phyloP scores from a whole-genome alignment of 106 monocot species.

The Ottelia alismoides region DNA sequence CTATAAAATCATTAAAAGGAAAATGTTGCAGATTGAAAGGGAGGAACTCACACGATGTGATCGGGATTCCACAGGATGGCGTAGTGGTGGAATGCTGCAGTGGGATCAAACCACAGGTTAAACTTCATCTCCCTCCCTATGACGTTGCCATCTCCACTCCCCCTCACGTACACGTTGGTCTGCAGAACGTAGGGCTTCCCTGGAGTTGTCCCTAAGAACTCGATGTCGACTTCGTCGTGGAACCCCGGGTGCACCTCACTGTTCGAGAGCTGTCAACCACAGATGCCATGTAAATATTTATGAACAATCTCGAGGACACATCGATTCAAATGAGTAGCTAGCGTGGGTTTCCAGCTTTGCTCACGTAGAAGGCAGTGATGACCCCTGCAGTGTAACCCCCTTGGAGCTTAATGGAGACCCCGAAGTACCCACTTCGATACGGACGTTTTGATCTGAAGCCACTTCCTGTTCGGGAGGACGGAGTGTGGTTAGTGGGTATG shows the following conservation, averaged over 20 bases:
- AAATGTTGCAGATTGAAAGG: too few species aligned
- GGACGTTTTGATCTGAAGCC: conserved; percentile 59
- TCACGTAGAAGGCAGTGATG: conserved; percentile 62
- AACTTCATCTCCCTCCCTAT: conserved; percentile 82
- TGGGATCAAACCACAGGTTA: conserved; percentile 92
- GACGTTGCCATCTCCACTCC: conserved; percentile 68
- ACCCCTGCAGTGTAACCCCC: conserved; percentile 65
- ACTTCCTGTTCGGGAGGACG: conserved; percentile 19
- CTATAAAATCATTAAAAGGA: too few species aligned
- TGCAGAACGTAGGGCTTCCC: conserved; percentile 56
- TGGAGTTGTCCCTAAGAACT: conserved; percentile 59
- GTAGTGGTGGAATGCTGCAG: conserved; percentile 59
- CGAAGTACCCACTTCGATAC: conserved; percentile 50
- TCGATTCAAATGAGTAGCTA: too few species aligned
- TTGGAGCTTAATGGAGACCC: conserved; percentile 55
- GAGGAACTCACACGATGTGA: conserved; percentile 52
- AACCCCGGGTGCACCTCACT: conserved; percentile 50
- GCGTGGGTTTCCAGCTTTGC: too few species aligned
- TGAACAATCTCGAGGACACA: neutral
- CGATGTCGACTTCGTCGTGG: conserved; percentile 71
- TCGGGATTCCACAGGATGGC: conserved; percentile 71
- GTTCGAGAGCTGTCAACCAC: conserved; percentile 35
- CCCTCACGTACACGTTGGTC: conserved; percentile 56
- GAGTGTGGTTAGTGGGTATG: neutral
- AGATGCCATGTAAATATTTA: neutral